Evolutionary conservation across 2,329 filamentous ascomycete species (phyloP), one percentile per base, ranked within the genome.

Genomic region (Phialocephala subalpina): DNA sequence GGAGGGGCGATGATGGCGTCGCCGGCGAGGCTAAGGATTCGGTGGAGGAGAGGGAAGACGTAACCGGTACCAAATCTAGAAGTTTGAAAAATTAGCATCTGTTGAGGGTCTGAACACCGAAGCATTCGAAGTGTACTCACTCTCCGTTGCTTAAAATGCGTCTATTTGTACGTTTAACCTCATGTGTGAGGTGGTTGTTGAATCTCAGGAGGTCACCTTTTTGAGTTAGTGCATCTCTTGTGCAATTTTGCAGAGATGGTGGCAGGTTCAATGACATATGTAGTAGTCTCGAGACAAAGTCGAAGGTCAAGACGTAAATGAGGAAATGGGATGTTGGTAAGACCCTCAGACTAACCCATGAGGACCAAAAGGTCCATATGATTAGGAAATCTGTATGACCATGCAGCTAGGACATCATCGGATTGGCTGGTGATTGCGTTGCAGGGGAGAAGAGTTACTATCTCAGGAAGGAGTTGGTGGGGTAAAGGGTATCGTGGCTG

Each of bases 21-120:
- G 25, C 45, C 53, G 11, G 61, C 38, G 3, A 62, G 33, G 22
- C 53, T 55, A 3, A 66, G 61, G 20, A 58, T 25, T 22, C 27
- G 58, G 38, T 69, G 57, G 1, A 61, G 20, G 5, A 65, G 40
- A 12, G 67, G 67, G n/a, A 61, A 55, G 7, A 64, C 36, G 27
- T 60, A 64, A 1, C 27, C 25, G 25, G 62, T 47, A 25, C 45
- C 58, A 35, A 67, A 66, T 14, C 45, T 49, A 25, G 11, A 11
- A 25, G 22, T 9, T 22, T n/a, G 40, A 42, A 16, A 18, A 2
- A 22, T 49, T 12, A 49, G 45, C 45, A 22, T 49, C 5, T 42
- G 38, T 14, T 16, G 18, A 42, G 38, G 3, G 5, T 42, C 18
- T n/a, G 16, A 42, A 42, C 3, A 2, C 6, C 6, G 2, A 18